Evolutionary conservation across 129 eudicot genomes (phyloP).

Genomic region (Deinandra increscens): DNA sequence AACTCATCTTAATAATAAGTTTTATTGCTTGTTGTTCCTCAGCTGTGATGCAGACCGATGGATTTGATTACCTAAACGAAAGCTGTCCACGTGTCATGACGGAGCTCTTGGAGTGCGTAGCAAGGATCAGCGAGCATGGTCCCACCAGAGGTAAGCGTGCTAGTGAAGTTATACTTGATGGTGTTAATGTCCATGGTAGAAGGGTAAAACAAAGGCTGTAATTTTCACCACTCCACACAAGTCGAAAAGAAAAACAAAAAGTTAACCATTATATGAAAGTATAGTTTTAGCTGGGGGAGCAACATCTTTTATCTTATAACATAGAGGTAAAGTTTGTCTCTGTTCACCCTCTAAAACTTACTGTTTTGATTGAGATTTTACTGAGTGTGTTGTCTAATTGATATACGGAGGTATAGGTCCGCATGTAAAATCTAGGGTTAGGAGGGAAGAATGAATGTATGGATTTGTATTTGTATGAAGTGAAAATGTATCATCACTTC

Average conservation of each 20-base stretch:
- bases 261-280: neutral
- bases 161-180: slow-evolving; percentile 47
- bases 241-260: neutral
- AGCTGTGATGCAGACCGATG: slow-evolving; percentile 97
- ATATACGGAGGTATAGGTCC: neutral
- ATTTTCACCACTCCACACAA: neutral
- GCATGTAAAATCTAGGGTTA: neutral
- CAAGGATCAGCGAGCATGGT: slow-evolving; percentile 68
- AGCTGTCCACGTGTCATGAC: slow-evolving; percentile 77
- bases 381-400: too few species aligned
- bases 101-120: slow-evolving; percentile 75
- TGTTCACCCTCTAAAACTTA: too few species aligned
- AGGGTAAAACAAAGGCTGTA: slow-evolving; percentile 75
- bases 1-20: neutral
- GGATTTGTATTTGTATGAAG: neutral
- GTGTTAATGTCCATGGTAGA: slow-evolving; percentile 64
- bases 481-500: neutral
- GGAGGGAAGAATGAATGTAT: neutral
- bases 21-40: slow-evolving; percentile 24
- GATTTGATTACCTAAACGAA: slow-evolving; percentile 78
- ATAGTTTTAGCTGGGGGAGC: too few species aligned
- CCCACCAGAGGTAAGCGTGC: slow-evolving; percentile 28
- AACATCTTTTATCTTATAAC: too few species aligned
- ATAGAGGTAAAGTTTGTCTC: too few species aligned
- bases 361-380: too few species aligned